These are phyloP conservation scores for Rutstroemia sp. DNA, from an alignment of 2,329 filamentous ascomycete genomes.

Conservation along the genomic window DNA sequence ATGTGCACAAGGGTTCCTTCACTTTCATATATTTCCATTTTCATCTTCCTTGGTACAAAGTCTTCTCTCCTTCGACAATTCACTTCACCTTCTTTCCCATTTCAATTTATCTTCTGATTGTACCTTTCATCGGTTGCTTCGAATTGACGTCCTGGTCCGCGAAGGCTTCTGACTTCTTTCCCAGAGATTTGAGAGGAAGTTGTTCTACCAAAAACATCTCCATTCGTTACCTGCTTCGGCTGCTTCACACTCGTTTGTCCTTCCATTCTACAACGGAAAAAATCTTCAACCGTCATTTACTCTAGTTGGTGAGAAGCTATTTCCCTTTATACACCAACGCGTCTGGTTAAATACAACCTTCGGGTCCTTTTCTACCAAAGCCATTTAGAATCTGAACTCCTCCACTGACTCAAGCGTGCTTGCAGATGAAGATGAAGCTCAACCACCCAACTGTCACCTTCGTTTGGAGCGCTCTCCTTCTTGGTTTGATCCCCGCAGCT, in stretches of 20 bases:
- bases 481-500: conserved; percentile 15
- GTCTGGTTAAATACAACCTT: too few species aligned
- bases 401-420: neutral
- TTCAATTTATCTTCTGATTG: neutral
- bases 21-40: neutral
- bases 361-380: too few species aligned
- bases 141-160: conserved; percentile 14
- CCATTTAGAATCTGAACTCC: too few species aligned
- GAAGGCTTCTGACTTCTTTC: neutral
- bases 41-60: neutral
- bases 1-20: too few species aligned
- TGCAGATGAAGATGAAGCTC: conserved; percentile 24
- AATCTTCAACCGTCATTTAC: too few species aligned
- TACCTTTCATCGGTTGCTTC: conserved; percentile 5
- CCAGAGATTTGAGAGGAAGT: neutral
- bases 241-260: conserved; percentile 14
- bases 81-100: neutral
- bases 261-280: neutral
- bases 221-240: conserved; percentile 13
- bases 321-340: too few species aligned
- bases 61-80: neutral
- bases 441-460: conserved; percentile 12
- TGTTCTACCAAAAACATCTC: conserved; percentile 8
- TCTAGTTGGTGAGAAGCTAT: too few species aligned
- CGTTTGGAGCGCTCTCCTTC: conserved; percentile 14